Percentiles rank a stretch among this genome's conserved stretches.
Evolutionary conservation across 2,329 filamentous ascomycete species (phyloP).

Genomic region (Neoarthrinium moseri): DNA sequence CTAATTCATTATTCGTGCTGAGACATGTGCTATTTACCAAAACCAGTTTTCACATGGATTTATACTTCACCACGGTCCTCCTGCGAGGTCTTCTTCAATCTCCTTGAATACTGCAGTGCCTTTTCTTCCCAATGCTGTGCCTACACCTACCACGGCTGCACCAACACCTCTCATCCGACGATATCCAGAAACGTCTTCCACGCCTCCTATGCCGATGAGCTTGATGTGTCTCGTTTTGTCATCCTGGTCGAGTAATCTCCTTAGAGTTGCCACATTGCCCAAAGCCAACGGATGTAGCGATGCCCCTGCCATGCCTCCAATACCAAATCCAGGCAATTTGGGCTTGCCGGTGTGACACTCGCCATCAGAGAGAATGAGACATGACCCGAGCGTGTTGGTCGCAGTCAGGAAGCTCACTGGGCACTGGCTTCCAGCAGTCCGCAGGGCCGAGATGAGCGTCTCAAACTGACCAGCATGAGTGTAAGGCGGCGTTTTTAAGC

Average conservation of each 20-base stretch:
- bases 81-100: too few relatives aligned
- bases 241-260: constrained; percentile 53
- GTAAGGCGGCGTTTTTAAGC: constrained; percentile 76
- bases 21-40: too few relatives aligned
- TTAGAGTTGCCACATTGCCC: constrained; percentile 72
- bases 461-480: constrained; percentile 67
- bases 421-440: constrained; percentile 22
- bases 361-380: constrained; percentile 50
- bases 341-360: constrained; percentile 29
- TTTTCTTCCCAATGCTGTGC: constrained; percentile 64
- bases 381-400: constrained; percentile 72
- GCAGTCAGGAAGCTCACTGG: constrained; percentile 69
- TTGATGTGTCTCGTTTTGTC: constrained; percentile 49
- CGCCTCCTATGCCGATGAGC: constrained; percentile 73
- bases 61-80: too few relatives aligned
- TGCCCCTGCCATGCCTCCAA: constrained; percentile 72
- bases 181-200: constrained; percentile 62
- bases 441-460: constrained; percentile 52
- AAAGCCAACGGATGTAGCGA: constrained; percentile 71
- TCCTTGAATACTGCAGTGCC: constrained; percentile 62
- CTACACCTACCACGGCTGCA: constrained; percentile 65
- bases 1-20: too few relatives aligned
- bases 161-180: constrained; percentile 66
- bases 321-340: constrained; percentile 52
- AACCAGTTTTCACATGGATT: too few relatives aligned